These are phyloP conservation scores for Venustampulla echinocandica DNA, from an alignment of 495 filamentous ascomycete species.

Conservation along the genomic window DNA sequence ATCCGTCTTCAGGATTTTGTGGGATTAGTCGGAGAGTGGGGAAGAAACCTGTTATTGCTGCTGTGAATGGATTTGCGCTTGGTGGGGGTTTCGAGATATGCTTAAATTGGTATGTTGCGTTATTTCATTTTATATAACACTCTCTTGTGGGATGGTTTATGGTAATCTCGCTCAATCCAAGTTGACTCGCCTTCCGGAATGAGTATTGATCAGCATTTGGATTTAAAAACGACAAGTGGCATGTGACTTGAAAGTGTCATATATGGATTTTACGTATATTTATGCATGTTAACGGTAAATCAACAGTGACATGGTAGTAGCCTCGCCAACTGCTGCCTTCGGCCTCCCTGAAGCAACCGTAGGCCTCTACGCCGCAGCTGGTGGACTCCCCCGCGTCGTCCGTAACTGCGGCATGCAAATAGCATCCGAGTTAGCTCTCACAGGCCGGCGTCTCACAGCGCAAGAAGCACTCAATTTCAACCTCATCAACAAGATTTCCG, in stretches of 20 bases:
- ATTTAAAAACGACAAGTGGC: too few relatives aligned
- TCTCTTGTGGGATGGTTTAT: background rate
- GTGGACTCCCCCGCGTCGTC: slow-evolving; percentile 65
- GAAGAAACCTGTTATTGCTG: slow-evolving; percentile 68
- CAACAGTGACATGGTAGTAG: slow-evolving; percentile 60
- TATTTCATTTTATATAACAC: background rate
- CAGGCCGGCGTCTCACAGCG: slow-evolving; percentile 53
- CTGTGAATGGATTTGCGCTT: slow-evolving; percentile 66
- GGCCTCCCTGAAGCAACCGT: slow-evolving; percentile 63
- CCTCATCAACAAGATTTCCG: slow-evolving; percentile 63
- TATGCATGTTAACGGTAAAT: too few relatives aligned
- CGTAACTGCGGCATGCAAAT: slow-evolving; percentile 57
- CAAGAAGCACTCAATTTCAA: slow-evolving; percentile 61
- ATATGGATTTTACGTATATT: too few relatives aligned
- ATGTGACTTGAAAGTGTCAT: too few relatives aligned
- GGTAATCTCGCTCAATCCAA: too few relatives aligned
- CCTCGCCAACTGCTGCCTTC: slow-evolving; percentile 49
- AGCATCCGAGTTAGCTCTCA: slow-evolving; percentile 67
- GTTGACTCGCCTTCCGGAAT: too few relatives aligned
- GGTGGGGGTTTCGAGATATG: slow-evolving; percentile 75
- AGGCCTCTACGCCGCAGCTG: slow-evolving; percentile 66
- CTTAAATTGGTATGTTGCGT: slow-evolving; percentile 41
- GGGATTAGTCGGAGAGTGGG: slow-evolving; percentile 40
- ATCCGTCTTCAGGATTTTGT: slow-evolving; percentile 32
- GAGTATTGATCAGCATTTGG: too few relatives aligned